Evolutionary conservation across 2,329 filamentous ascomycete species (phyloP).

Genomic region (Delphinella strobiligena): DNA sequence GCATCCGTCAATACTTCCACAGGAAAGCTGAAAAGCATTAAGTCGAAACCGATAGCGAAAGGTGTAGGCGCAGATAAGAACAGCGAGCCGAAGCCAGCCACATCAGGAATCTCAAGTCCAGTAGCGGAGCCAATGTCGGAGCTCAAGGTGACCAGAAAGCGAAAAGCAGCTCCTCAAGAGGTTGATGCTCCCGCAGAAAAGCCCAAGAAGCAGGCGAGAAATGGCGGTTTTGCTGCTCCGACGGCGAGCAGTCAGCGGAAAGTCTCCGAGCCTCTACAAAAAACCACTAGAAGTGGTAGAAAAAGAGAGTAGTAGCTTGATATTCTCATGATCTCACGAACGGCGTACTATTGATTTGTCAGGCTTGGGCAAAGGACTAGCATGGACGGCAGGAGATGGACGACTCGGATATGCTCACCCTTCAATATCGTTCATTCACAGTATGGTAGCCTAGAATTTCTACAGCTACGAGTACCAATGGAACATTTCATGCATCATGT

Average conservation of each 20-base stretch:
- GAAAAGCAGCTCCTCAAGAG: conserved; percentile 18
- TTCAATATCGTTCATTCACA: too few species aligned
- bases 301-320: conserved; percentile 2
- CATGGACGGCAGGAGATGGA: too few species aligned
- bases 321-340: neutral
- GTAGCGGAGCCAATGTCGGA: too few species aligned
- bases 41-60: neutral
- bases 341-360: neutral
- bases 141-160: too few species aligned
- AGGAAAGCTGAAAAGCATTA: neutral
- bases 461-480: too few species aligned
- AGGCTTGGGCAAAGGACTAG: too few species aligned
- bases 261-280: neutral
- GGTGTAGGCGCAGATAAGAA: too few species aligned
- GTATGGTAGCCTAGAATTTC: too few species aligned
- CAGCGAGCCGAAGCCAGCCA: too few species aligned
- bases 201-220: conserved; percentile 20
- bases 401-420: too few species aligned
- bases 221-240: conserved; percentile 20
- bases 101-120: too few species aligned
- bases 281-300: conserved; percentile 6
- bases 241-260: conserved; percentile 24
- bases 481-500: too few species aligned
- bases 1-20: neutral
- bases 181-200: conserved; percentile 12